phyloP scores from a whole-genome alignment of 208 protist species.

The Trypanosoma scelopori region DNA sequence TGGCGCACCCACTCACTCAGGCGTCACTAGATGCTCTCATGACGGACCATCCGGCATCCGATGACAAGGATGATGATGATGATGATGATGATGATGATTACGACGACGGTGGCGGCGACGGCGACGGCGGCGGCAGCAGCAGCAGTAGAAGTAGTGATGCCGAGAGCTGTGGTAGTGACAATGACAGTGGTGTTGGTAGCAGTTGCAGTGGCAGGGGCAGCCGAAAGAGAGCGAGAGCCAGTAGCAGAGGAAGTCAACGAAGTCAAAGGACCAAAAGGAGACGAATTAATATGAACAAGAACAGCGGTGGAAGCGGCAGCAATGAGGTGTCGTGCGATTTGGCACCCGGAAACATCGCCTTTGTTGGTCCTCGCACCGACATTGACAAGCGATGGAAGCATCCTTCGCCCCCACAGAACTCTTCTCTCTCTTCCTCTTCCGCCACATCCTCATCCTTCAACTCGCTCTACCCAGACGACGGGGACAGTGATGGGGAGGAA shows the following conservation, averaged over 20 bases:
- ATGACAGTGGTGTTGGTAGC: background rate
- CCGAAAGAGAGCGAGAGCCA: background rate
- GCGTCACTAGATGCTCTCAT: slow-evolving; percentile 16
- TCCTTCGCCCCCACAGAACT: background rate
- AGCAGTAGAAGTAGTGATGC: background rate
- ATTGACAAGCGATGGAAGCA: slow-evolving; percentile 21
- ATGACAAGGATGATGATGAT: background rate
- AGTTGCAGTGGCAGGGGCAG: background rate
- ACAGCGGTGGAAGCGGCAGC: background rate
- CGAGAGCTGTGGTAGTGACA: background rate
- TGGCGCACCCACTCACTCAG: slow-evolving; percentile 26
- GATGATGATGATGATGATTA: background rate
- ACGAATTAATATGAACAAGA: background rate
- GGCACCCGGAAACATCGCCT: slow-evolving; percentile 16
- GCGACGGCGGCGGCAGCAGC: slow-evolving; percentile 3
- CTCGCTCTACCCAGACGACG: slow-evolving; percentile 49
- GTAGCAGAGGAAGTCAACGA: background rate
- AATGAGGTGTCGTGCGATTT: slow-evolving; percentile 3
- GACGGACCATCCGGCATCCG: slow-evolving; percentile 11
- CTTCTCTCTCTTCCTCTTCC: background rate
- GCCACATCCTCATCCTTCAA: slow-evolving; percentile 28
- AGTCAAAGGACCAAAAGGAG: background rate
- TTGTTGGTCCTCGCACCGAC: slow-evolving; percentile 9
- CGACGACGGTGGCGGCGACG: background rate
- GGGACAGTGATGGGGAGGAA: slow-evolving; percentile 18